These are phyloP conservation scores for Phaeophleospora eucalypticola DNA, from an alignment of 2,329 filamentous ascomycete genomes.

Conservation along the genomic window DNA sequence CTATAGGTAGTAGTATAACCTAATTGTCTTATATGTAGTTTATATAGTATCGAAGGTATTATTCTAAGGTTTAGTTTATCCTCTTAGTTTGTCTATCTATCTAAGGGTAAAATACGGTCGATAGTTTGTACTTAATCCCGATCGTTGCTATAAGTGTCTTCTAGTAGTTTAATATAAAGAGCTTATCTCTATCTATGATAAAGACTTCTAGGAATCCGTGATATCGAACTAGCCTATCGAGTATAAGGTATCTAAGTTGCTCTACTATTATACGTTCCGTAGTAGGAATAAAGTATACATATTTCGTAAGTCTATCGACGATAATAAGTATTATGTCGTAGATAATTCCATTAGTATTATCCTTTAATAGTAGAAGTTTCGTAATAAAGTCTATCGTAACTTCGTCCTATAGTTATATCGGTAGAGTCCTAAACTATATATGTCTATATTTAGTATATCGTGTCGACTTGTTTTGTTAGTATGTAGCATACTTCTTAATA, in stretches of 20 bases:
- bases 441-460: constrained; percentile 12
- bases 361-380: constrained; percentile 13
- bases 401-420: constrained; percentile 10
- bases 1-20: constrained; percentile 19
- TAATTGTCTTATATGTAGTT: constrained; percentile 24
- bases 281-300: constrained; percentile 4
- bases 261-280: constrained; percentile 12
- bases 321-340: constrained; percentile 21
- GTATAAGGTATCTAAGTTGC: constrained; percentile 18
- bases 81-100: constrained; percentile 29
- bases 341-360: constrained; percentile 1
- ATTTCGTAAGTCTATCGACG: constrained; percentile 20
- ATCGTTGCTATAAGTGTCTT: constrained; percentile 15
- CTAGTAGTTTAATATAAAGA: constrained; percentile 24
- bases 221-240: constrained; percentile 17
- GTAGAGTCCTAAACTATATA: constrained; percentile 11
- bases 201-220: constrained; percentile 16
- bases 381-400: constrained; percentile 10
- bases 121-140: constrained; percentile 23
- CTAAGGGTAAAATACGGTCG: constrained; percentile 27
- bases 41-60: constrained; percentile 24
- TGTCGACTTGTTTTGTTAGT: constrained; percentile 8
- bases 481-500: constrained; percentile 10
- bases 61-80: constrained; percentile 24
- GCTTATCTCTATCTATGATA: constrained; percentile 22